Evolutionary conservation across 1,284 basidiomycete species (phyloP), one percentile per base, ranked within the genome.

Genomic region (Irpex sp.): DNA sequence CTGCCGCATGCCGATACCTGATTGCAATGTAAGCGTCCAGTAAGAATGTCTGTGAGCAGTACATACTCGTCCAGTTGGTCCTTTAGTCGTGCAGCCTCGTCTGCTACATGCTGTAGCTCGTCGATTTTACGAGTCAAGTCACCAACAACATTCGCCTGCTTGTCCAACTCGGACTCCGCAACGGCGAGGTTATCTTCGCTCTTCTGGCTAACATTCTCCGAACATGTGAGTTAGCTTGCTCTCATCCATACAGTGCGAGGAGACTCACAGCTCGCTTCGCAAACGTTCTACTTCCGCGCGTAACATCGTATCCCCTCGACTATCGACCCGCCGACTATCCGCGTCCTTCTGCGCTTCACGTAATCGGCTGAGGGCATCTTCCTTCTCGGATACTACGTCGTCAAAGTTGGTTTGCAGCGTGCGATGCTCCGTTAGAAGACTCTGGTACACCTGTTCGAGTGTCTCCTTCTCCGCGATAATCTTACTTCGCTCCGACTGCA

Each of bases 11-110:
- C 21, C 90, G 89, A 69, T 92, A 92, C 72, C 93, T 95, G 57
- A 5, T 54, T 43, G 36, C 35, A 54, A 53, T 6, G 5, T 31
- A 33, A 33, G 31, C 31, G 5, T 33, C 31, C 33, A 19, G 53
- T 13, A 17, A 11, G 3, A 31, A 55, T 36, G 56, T 46, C 21
- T 31, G 50, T 47, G 35, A 36, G 46, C 3, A 63, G 26, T 60
- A 77, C 88, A 68, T 75, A 94, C 91, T 98, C 97, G 71, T 99
- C 97, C 1, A 98, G 81, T 75, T 97, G 90, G 71, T 98, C 97
- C 72, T 95, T 96, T 63, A 98, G 80, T 67, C 85, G 86, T 4
- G 78, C 82, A 1, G 89, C 89, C 69, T 95, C 88, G 65, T 92
- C 90, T 0, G 94, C 94, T 69, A 85, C 83, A 2, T 73, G 77